phyloP scores from a whole-genome alignment of 139 green algal species.

The Volvox reticuliferus region DNA sequence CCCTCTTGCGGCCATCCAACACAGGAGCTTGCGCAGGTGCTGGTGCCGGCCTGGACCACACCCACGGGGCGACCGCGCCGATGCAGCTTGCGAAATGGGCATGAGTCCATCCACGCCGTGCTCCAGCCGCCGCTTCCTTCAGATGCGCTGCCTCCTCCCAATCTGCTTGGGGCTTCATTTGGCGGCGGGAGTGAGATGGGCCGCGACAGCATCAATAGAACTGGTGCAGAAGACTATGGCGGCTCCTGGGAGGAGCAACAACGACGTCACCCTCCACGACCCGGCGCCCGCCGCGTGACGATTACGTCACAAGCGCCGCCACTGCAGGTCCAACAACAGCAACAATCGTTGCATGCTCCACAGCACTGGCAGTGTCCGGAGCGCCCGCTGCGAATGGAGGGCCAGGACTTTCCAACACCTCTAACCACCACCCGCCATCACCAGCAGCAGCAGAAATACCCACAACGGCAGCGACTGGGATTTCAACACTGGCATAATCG shows the following conservation, averaged over 20 bases:
- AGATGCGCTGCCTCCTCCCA: neutral
- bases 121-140: neutral
- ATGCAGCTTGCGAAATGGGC: slow-evolving; percentile 27
- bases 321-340: too few relatives aligned
- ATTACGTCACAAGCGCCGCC: too few relatives aligned
- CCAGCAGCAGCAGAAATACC: neutral
- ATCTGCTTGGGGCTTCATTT: neutral
- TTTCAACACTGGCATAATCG: neutral
- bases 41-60: too few relatives aligned
- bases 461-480: neutral
- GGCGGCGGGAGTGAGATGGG: too few relatives aligned
- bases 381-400: too few relatives aligned
- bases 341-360: neutral
- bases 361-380: neutral
- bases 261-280: neutral
- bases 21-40: too few relatives aligned
- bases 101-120: neutral
- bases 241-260: slow-evolving; percentile 13
- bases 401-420: too few relatives aligned
- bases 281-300: neutral
- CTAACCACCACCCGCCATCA: neutral
- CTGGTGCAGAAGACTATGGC: too few relatives aligned
- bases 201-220: too few relatives aligned
- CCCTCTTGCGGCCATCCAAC: too few relatives aligned
- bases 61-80: neutral